These are phyloP conservation scores for Polyplosphaeria fusca DNA, from an alignment of 495 filamentous ascomycete genomes.

Conservation along the genomic window DNA sequence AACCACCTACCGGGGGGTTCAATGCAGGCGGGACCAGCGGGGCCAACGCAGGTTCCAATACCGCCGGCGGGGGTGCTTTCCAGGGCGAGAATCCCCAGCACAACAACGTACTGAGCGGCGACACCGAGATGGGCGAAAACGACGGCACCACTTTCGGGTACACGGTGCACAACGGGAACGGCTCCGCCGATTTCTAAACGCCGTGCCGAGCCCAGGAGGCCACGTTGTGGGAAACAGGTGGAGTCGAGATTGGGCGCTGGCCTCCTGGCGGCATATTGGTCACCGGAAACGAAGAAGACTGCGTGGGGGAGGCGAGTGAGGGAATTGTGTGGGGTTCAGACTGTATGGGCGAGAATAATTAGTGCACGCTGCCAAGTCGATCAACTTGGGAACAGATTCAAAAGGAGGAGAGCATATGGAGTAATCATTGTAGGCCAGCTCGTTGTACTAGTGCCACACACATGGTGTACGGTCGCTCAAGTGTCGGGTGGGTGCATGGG, in stretches of 20 bases:
- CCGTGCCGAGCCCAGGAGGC: constrained; percentile 25
- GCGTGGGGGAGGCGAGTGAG: background rate
- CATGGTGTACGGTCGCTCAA: background rate
- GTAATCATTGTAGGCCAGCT: background rate
- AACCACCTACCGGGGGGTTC: constrained; percentile 31
- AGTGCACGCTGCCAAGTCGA: background rate
- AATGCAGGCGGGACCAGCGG: constrained; percentile 29
- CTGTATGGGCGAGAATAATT: constrained; percentile 4
- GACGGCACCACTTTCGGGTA: constrained; percentile 40
- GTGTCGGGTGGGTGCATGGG: background rate
- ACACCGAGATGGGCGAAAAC: constrained; percentile 38
- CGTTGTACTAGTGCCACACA: background rate
- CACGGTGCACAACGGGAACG: constrained; percentile 38
- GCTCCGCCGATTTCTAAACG: constrained; percentile 35
- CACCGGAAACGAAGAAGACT: constrained; percentile 28
- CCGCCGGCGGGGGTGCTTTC: constrained; percentile 19
- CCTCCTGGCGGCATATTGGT: constrained; percentile 22
- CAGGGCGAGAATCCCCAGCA: constrained; percentile 32
- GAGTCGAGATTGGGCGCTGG: constrained; percentile 2
- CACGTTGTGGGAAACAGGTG: constrained; percentile 1
- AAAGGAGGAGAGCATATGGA: background rate
- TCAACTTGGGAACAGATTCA: background rate
- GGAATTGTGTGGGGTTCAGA: constrained; percentile 13
- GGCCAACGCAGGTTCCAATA: constrained; percentile 29
- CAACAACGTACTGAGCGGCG: constrained; percentile 37